Percentiles rank a stretch among this genome's conserved stretches.
Evolutionary conservation across 2,329 filamentous ascomycete species (phyloP).

Genomic region (Penicillium hesseltinei): DNA sequence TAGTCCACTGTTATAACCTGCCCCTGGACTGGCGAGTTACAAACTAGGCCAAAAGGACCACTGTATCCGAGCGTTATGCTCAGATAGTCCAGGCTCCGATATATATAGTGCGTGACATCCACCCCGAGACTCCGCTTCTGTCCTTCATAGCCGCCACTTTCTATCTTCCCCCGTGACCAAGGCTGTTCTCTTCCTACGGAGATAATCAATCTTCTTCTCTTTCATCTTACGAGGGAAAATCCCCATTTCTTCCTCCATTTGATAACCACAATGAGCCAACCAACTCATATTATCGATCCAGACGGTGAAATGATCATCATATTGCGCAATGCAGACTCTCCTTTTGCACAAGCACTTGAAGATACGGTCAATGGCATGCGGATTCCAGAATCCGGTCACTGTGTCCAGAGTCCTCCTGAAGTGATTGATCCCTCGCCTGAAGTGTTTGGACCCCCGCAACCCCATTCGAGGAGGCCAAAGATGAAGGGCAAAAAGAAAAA

Average conservation of each 20-base stretch:
- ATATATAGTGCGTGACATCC: too few species aligned
- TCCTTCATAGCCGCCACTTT: not conserved
- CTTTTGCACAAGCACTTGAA: not conserved
- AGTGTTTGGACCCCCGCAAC: not conserved
- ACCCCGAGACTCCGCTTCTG: not conserved
- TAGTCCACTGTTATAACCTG: too few species aligned
- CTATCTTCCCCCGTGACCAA: not conserved
- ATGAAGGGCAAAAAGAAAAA: fast-evolving
- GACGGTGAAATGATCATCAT: constrained; percentile 13
- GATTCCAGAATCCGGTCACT: not conserved
- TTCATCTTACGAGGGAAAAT: not conserved
- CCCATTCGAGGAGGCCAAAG: fast-evolving
- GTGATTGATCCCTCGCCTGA: not conserved
- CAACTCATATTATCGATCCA: constrained; percentile 11
- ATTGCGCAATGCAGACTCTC: not conserved
- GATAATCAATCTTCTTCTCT: not conserved
- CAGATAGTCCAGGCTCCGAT: too few species aligned
- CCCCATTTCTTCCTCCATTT: not conserved
- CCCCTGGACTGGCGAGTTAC: too few species aligned
- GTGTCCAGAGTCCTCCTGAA: not conserved
- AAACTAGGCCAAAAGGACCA: too few species aligned
- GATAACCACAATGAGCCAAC: not conserved
- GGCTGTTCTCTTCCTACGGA: not conserved
- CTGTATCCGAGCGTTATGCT: too few species aligned
- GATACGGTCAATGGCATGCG: not conserved